Evolutionary conservation across 1,284 basidiomycete genomes (phyloP).

Genomic region (Lignosus rhinocerotis): DNA sequence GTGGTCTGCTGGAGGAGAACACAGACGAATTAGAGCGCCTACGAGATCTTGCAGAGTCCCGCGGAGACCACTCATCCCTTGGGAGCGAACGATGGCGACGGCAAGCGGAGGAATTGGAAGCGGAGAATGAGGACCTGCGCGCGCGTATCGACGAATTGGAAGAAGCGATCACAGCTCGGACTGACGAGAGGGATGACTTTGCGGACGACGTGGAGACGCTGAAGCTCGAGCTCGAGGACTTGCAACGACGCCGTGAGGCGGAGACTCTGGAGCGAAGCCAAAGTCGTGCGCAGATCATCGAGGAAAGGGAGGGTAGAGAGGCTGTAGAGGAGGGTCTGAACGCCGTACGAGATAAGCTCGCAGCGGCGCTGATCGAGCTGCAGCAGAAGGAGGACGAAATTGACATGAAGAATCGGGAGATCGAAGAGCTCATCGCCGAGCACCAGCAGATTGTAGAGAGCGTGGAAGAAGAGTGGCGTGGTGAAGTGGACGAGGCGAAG

Average conservation of each 20-base stretch:
- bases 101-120: constrained; percentile 60
- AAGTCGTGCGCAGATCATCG: constrained; percentile 66
- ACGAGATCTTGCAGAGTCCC: constrained; percentile 59
- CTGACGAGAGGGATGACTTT: constrained; percentile 74
- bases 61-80: constrained; percentile 43
- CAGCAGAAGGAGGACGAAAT: constrained; percentile 82
- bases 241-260: constrained; percentile 59
- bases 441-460: constrained; percentile 67
- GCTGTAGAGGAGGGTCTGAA: constrained; percentile 75
- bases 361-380: constrained; percentile 76
- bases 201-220: constrained; percentile 63
- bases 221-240: constrained; percentile 67
- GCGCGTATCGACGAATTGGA: constrained; percentile 61
- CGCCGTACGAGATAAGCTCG: constrained; percentile 70
- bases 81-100: constrained; percentile 43
- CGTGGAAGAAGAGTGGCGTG: constrained; percentile 77
- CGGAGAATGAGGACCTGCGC: constrained; percentile 63
- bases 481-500: constrained; percentile 72
- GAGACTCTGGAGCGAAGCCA: constrained; percentile 67
- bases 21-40: constrained; percentile 73
- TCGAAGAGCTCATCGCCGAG: constrained; percentile 67
- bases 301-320: constrained; percentile 70
- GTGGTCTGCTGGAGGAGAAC: constrained; percentile 72
- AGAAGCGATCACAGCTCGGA: constrained; percentile 52
- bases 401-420: constrained; percentile 71